Base-by-base conservation (phyloP, 306 rosid species). In the Cicer arietinum region DNA sequence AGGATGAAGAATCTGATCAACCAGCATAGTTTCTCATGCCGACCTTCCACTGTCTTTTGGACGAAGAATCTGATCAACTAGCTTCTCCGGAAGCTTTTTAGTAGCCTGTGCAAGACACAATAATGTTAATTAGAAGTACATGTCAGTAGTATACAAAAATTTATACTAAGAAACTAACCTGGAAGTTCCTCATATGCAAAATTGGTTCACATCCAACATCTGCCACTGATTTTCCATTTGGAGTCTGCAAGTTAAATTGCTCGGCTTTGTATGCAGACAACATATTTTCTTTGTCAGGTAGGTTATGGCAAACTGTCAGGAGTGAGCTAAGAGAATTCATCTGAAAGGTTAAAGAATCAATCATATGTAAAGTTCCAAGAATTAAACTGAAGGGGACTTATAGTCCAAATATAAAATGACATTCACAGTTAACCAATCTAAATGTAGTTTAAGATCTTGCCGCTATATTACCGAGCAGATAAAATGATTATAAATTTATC, bases 191-290 rank as follows among this genome's bases (percentile, higher is more conserved):
- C 99, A 94, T 94, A 84, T 94, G 97, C 92, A 94, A 67, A 72
- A 94, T 90, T 40, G 99, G 98, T 80, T 92, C 98, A 35, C 99
- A 90, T 66, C 99, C 99, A n/a, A 92, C 89, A 35, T 89, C 99
- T 7, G 99, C 97, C 35, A 94, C 88, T 42, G 90, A 89, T 79
- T 88, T 90, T 22, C 99, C 99, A 50, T 85, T 94, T 7, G 92
- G 93, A 25, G 99, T 94, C 67, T 81, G 90, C 71, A 88, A 76
- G 71, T 90, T 89, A 67, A 92, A 92, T 71, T 80, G 69, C 79
- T 88, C 86, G 13, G 99, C 97, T 82, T 84, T 88, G 64, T 89
- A 88, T 8, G 88, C 81, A 1, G 90, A 79, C 13, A 94, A 78
- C 12, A 16, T 41, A 46, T 67, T 77, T 40, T 64, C 84, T 75